Evolutionary conservation across 2,329 filamentous ascomycete genomes (phyloP), one percentile per base, ranked within the genome.

Genomic region (Tricladium varicosporioides): DNA sequence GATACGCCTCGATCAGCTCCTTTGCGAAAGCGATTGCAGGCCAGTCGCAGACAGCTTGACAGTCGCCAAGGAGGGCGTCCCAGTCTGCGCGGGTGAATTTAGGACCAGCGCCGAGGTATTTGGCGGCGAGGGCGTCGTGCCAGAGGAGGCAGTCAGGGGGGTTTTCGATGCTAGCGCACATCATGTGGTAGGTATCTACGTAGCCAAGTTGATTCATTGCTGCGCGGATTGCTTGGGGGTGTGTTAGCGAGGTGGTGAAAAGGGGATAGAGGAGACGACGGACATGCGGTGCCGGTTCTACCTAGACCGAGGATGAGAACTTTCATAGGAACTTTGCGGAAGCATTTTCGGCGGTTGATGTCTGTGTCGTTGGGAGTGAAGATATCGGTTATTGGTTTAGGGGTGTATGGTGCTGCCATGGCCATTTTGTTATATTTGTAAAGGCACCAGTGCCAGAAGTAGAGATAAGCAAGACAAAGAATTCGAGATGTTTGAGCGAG

Each of bases 131-230:
- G 27, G 86, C 86, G 61, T 89, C 84, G 73, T 84, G 82, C 87
- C 87, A 90, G 11, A 88, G 82, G 44, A 87, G 75, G 54, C 81
- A 83, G 67, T 88, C 86, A 19, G 81, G 82, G 10, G 83, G 83
- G 72, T 87, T 88, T 73, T 88, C 85, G 59, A 87, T 82, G 58
- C 81, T 84, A 63, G 81, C 83, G 65, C 80, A 85, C 82, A 87
- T 86, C 85, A 88, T 88, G 76, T 89, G 87, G 77, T 89, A 89
- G 59, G 82, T 86, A 71, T 87, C 83, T 65, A 81, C 75, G 70
- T 85, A 88, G 60, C 86, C 86, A 43, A 89, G 78, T 64, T 83
- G 22, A 7, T 27, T 27, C 22, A 27, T 27, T 27, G 22, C 22
- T 7, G 22, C 22, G 22, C 22, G 22, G 22, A 27, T 27, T 27